Conservation (phyloP, 2,329 filamentous ascomycete genomes). For the Microascus cirrosus region DNA sequence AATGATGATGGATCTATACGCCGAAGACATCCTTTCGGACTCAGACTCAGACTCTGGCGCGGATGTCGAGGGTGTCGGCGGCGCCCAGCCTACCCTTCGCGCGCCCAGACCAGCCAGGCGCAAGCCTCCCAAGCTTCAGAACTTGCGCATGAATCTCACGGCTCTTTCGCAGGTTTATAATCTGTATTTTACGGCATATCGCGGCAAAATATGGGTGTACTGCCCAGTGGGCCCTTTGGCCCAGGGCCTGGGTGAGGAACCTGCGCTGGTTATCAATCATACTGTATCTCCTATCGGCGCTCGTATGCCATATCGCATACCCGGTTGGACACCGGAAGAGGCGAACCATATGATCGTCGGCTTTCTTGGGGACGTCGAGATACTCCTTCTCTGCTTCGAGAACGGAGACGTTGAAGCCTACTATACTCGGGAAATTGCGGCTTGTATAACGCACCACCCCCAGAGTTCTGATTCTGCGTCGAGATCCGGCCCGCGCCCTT, state of each 20-base stretch:
- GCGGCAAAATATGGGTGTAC: constrained; percentile 46
- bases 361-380: constrained; percentile 57
- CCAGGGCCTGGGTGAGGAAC: constrained; percentile 34
- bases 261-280: constrained; percentile 39
- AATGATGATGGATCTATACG: no score
- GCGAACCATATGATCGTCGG: constrained; percentile 62
- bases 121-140: constrained; percentile 14
- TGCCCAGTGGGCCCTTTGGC: constrained; percentile 31
- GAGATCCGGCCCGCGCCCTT: constrained; percentile 23
- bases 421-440: constrained; percentile 43
- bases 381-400: constrained; percentile 57
- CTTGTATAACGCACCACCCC: constrained; percentile 21
- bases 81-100: background rate
- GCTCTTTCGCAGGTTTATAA: constrained; percentile 47
- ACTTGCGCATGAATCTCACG: constrained; percentile 43
- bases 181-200: constrained; percentile 51
- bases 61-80: background rate
- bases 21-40: no score
- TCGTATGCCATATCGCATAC: constrained; percentile 39
- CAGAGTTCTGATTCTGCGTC: background rate
- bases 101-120: background rate
- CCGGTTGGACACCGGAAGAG: constrained; percentile 40
- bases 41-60: background rate
- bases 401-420: constrained; percentile 67
- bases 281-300: constrained; percentile 25